Percentiles rank a stretch among this genome's conserved stretches.
phyloP scores from a whole-genome alignment of 305 asterid genomes.

The Rubia balearica region DNA sequence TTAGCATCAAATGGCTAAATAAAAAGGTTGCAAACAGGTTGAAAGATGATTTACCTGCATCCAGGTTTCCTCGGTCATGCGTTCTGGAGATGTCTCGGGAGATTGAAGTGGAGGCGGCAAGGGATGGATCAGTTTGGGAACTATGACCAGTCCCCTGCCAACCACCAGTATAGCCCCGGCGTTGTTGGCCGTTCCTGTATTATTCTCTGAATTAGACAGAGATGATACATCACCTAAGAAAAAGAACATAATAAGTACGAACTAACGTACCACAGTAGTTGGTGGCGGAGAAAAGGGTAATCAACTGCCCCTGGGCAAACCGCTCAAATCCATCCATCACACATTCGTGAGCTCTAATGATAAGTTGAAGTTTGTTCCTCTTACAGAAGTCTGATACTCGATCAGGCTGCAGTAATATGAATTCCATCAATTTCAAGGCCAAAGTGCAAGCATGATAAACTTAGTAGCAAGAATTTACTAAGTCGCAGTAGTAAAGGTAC shows the following conservation, averaged over 20 bases:
- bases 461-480: background rate
- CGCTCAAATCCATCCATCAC: conserved; percentile 99
- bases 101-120: conserved; percentile 91
- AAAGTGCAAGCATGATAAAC: background rate
- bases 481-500: background rate
- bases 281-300: conserved; percentile 95
- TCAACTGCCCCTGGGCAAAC: conserved; percentile 95
- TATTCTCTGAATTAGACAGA: conserved; percentile 24
- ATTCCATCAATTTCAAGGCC: conserved; percentile 2
- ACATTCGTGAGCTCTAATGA: conserved; percentile 95
- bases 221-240: background rate
- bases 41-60: conserved; percentile 63
- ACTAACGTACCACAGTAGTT: conserved; percentile 81
- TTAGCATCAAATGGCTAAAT: too few species aligned
- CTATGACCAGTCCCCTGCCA: conserved; percentile 86
- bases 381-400: conserved; percentile 93
- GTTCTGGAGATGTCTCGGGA: conserved; percentile 95
- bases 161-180: conserved; percentile 96
- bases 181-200: conserved; percentile 85
- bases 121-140: conserved; percentile 93
- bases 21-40: background rate
- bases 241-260: background rate
- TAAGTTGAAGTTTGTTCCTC: conserved; percentile 80
- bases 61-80: conserved; percentile 69
- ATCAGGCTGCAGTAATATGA: conserved; percentile 71